phyloP scores from a whole-genome alignment of 2,329 filamentous ascomycete genomes.

The Penicillium sp. region DNA sequence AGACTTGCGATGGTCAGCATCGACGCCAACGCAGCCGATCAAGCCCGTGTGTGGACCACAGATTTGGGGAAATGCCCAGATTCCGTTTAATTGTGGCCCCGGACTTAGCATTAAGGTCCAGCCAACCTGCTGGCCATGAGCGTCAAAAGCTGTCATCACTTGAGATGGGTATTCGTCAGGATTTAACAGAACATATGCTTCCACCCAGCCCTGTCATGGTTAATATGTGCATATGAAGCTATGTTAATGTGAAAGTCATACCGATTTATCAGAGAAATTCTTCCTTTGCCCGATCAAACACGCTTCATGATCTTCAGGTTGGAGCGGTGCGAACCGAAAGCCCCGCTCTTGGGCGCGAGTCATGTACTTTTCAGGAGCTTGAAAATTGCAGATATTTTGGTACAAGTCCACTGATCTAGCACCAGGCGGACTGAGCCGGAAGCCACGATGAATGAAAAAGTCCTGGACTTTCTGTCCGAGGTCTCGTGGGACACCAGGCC shows the following conservation, averaged over 20 bases:
- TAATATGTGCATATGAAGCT: not conserved
- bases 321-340: constrained; percentile 36
- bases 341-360: constrained; percentile 31
- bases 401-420: constrained; percentile 38
- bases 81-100: constrained; percentile 24
- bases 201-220: constrained; percentile 37
- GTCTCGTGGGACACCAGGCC: constrained; percentile 42
- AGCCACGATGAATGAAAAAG: constrained; percentile 43
- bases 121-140: constrained; percentile 36
- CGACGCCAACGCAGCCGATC: constrained; percentile 44
- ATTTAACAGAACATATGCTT: constrained; percentile 36
- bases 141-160: constrained; percentile 41
- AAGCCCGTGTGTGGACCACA: constrained; percentile 40
- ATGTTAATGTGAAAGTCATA: constrained; percentile 14
- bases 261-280: constrained; percentile 37
- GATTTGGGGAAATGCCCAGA: constrained; percentile 41
- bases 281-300: constrained; percentile 37
- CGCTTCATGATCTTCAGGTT: constrained; percentile 34
- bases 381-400: constrained; percentile 34
- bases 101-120: constrained; percentile 45
- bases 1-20: constrained; percentile 32
- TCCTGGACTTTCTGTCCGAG: constrained; percentile 31
- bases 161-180: constrained; percentile 34
- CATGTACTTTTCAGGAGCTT: constrained; percentile 33
- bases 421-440: constrained; percentile 24